Evolutionary conservation across 371 early-diverging fungal species (phyloP), one percentile per base, ranked within the genome.

Genomic region (Smittium culicis): DNA sequence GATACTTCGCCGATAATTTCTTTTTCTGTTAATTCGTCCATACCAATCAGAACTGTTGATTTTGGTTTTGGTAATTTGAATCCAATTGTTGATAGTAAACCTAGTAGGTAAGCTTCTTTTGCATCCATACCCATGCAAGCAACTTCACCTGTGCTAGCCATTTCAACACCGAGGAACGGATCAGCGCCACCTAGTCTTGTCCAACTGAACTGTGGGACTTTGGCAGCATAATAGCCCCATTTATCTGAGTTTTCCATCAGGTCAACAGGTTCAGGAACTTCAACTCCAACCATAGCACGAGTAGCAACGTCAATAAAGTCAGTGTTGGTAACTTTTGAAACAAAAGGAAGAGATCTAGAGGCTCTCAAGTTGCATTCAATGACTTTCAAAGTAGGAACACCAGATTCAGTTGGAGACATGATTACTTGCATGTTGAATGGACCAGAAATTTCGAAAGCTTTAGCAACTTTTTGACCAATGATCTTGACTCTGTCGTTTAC

Each of bases 141-240:
- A 29, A 98, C 98, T 79, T 98, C 98, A 70, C 98, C 98, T 1
- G 98, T 98, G 29, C 93, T 93, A 11, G 94, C 94, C 97, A 96
- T 96, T 80, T 96, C 97, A 8, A 96, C 97, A 72, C 94, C 94
- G 61, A 96, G 78, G 66, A 94, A 82, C 34, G 96, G 96, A 78
- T 96, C 96, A 59, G 97, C 96, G 35, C 96, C 97, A 35, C 86
- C 84, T 64, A 96, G 80, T 70, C 97, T 88, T 72, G 87, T 88
- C 84, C 91, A 96, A 63, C 89, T 88, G 83, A 96, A 96, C 79
- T 94, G 94, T 32, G 97, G 94, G 8, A 94, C 96, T 81, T 96
- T 96, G 76, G 94, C 88, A 68, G 89, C 93, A 54, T 92, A 91
- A 29, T 77, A 77, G 74, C 68, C 2, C 16, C 16, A 1, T 5